Evolutionary conservation across 306 rosid species (phyloP).

Genomic region (Hippophae tibetana): DNA sequence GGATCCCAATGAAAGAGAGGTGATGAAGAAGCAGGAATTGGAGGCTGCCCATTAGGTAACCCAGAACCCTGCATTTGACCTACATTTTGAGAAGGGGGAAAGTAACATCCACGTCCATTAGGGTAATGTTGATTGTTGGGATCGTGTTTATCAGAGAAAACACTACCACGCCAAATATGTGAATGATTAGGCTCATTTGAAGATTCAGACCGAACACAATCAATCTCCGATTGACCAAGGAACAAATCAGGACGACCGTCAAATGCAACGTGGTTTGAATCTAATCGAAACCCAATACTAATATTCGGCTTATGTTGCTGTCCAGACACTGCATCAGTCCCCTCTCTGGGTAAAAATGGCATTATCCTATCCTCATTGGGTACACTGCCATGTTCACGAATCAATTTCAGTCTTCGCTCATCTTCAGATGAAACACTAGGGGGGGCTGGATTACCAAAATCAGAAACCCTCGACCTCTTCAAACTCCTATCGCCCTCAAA

Average conservation of each 20-base stretch:
- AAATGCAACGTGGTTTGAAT: not conserved
- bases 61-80: constrained; percentile 36
- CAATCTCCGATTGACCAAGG: not conserved
- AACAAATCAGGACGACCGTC: not conserved
- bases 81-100: constrained; percentile 20
- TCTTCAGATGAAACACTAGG: constrained; percentile 28
- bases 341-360: not conserved
- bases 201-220: not conserved
- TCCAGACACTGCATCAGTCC: not conserved
- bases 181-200: constrained; percentile 16
- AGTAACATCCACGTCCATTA: constrained; percentile 25
- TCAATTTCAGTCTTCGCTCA: constrained; percentile 63
- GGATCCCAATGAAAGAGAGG: constrained; percentile 68
- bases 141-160: not conserved
- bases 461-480: constrained; percentile 59
- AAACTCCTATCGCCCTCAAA: constrained; percentile 40
- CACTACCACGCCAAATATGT: constrained; percentile 6
- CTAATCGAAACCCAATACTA: not conserved
- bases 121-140: constrained; percentile 10
- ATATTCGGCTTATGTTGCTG: not conserved
- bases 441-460: constrained; percentile 13
- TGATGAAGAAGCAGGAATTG: constrained; percentile 68
- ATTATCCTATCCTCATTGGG: not conserved
- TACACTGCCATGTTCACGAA: constrained; percentile 74
- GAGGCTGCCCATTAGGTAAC: constrained; percentile 48